A percentile compares a stretch with the other conserved stretches of the same genome.
Evolutionary conservation across 2,329 filamentous ascomycete genomes (phyloP).

Genomic region (Talaromyces albobiverticillius): DNA sequence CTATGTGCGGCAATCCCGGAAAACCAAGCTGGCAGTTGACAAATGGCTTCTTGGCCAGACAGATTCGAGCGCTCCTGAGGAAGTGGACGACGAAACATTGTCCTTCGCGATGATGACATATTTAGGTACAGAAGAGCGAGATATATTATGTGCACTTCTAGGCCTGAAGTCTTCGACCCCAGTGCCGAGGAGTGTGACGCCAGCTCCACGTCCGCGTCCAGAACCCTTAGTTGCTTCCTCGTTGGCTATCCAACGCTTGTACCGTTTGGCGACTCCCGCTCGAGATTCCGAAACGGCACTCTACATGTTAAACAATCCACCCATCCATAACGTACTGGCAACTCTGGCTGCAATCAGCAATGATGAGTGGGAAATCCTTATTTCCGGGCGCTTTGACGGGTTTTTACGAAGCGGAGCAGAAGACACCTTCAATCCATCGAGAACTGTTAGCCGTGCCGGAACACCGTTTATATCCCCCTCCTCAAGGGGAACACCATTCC

Average conservation of each 20-base stretch:
- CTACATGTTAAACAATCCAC: constrained; percentile 78
- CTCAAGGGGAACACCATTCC: constrained; percentile 31
- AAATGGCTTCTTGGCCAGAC: constrained; percentile 82
- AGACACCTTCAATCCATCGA: constrained; percentile 34
- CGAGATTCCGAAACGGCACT: constrained; percentile 83
- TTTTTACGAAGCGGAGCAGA: constrained; percentile 94
- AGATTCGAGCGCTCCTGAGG: constrained; percentile 74
- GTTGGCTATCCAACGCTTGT: constrained; percentile 78
- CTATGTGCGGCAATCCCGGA: constrained; percentile 86
- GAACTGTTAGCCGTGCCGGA: constrained; percentile 40
- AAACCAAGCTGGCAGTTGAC: constrained; percentile 87
- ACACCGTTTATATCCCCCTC: constrained; percentile 32
- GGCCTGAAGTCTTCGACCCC: constrained; percentile 55
- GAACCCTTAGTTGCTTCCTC: constrained; percentile 73
- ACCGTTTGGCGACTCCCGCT: constrained; percentile 68
- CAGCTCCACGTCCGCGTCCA: constrained; percentile 62
- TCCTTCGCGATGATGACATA: constrained; percentile 92
- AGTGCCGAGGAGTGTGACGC: constrained; percentile 63
- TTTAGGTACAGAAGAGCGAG: constrained; percentile 70
- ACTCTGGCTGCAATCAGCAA: constrained; percentile 84
- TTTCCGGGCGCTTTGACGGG: constrained; percentile 89
- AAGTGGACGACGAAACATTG: constrained; percentile 90
- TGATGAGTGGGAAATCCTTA: constrained; percentile 95
- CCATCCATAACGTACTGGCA: constrained; percentile 79
- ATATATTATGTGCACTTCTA: constrained; percentile 78